Base-by-base conservation (phyloP, 2,329 filamentous ascomycete genomes). In the Xylaria sp. region DNA sequence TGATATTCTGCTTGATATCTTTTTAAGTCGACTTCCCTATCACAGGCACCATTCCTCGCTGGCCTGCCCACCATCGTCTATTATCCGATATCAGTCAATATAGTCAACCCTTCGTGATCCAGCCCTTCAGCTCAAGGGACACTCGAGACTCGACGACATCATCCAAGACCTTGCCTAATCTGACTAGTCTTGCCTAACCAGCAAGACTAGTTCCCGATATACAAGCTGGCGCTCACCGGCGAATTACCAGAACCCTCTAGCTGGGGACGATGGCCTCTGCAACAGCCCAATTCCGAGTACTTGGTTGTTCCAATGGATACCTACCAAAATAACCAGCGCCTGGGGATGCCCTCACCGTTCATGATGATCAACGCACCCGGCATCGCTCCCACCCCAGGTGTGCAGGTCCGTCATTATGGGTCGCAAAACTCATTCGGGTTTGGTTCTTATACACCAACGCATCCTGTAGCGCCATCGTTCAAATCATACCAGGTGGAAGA, bases 191-290 rank as follows among this genome's bases (percentile, higher is more conserved):
- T 71, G 66, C 65, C 40, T 49, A 37, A 48, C 5, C 9, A 58
- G 64, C 71, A 70, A 68, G 66, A 70, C 65, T 59, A 48, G 53
- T 50, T 49, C 48, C 57, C 58, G 54, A 66, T 63, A 66, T 63
- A 45, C 69, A 74, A 67, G 54, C 73, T 84, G 79, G 77, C 78
- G 62, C 74, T 81, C 63, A 73, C 76, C 52, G 71, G 75, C 66
- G 75, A 78, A 64, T 67, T 76, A 50, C 69, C 76, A 55, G 72
- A 72, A 43, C 65, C 73, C 60, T 72, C 76, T 48, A 73, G 71
- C 71, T 86, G 83, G 84, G 78, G 74, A 63, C 80, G 80, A 62
- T 84, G 81, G 78, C 71, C 76, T 60, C 70, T 78, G 54, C 80
- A 82, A 39, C 75, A 81, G 41, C 60, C 65, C 7, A 61, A 58